Conservation (phyloP, 2,329 filamentous ascomycete species). For the Hysterium pulicare region DNA sequence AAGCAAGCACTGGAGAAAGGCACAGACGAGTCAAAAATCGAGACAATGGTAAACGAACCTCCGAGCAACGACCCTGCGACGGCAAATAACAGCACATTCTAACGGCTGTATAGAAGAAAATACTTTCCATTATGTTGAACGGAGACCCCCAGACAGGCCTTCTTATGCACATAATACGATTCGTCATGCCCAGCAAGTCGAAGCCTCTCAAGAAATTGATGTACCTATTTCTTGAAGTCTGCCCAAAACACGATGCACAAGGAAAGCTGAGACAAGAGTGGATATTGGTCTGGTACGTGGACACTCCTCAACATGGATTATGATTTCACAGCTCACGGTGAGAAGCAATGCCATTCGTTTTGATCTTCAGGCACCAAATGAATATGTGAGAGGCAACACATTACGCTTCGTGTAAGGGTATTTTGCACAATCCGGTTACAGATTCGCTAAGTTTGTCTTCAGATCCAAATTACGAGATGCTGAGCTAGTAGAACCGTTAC, state of each 20-base stretch:
- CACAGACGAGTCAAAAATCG: constrained; percentile 85
- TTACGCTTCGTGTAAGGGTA: constrained; percentile 85
- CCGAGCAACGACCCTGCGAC: constrained; percentile 23
- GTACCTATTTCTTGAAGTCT: constrained; percentile 99
- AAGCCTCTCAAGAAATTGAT: constrained; percentile 96
- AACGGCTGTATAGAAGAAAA: no score
- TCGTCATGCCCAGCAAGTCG: constrained; percentile 98
- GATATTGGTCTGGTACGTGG: constrained; percentile 89
- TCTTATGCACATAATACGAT: constrained; percentile 99
- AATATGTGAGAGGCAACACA: constrained; percentile 98
- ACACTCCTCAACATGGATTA: not conserved
- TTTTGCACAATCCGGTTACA: no score
- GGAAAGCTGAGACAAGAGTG: constrained; percentile 99
- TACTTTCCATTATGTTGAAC: constrained; percentile 96
- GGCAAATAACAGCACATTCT: no score
- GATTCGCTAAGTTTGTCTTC: no score
- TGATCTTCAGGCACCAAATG: constrained; percentile 94
- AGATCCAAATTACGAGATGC: constrained; percentile 93
- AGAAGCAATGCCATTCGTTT: constrained; percentile 93
- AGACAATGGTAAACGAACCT: constrained; percentile 57
- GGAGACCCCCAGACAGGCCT: constrained; percentile 93
- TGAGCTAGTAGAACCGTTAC: constrained; percentile 91
- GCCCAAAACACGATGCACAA: constrained; percentile 85
- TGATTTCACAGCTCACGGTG: constrained; percentile 23
- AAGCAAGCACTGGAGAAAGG: constrained; percentile 92